phyloP scores from a whole-genome alignment of 352 stramenopile genomes.

The Nothophytophthora sp. region DNA sequence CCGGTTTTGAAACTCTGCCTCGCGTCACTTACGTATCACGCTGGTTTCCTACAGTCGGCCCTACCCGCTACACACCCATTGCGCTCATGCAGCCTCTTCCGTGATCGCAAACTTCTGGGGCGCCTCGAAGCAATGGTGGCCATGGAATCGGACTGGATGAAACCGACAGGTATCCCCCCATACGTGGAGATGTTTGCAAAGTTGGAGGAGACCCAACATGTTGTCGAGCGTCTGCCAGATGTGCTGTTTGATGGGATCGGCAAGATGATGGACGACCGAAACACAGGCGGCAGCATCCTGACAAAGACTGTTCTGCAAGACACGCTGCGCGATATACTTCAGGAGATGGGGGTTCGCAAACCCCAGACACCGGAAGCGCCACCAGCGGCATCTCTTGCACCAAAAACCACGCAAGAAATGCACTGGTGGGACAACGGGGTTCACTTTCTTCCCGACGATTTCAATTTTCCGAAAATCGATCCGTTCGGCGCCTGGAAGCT shows the following conservation, averaged over 20 bases:
- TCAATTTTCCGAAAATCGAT: constrained; percentile 1
- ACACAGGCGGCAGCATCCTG: background rate
- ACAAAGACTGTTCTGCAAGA: constrained; percentile 1
- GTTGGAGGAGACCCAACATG: background rate
- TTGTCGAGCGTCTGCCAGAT: background rate
- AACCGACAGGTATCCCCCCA: constrained; percentile 1
- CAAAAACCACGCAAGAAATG: background rate
- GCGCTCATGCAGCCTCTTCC: background rate
- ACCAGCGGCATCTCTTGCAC: background rate
- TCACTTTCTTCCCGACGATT: constrained; percentile 1
- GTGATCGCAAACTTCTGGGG: background rate
- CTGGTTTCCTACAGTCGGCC: background rate
- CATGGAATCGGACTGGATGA: background rate
- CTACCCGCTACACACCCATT: background rate
- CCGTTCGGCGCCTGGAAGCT: constrained; percentile 2
- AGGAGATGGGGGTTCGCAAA: background rate
- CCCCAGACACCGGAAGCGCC: background rate
- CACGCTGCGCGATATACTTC: background rate
- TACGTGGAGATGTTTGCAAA: constrained; percentile 5
- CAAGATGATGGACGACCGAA: background rate
- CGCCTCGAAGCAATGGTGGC: background rate
- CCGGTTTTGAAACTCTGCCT: constrained; percentile 7
- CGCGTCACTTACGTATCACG: background rate
- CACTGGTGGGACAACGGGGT: constrained; percentile 5
- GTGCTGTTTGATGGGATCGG: background rate